Conservation (phyloP, 768 basidiomycete genomes). For the Tricholoma saponaceum region DNA sequence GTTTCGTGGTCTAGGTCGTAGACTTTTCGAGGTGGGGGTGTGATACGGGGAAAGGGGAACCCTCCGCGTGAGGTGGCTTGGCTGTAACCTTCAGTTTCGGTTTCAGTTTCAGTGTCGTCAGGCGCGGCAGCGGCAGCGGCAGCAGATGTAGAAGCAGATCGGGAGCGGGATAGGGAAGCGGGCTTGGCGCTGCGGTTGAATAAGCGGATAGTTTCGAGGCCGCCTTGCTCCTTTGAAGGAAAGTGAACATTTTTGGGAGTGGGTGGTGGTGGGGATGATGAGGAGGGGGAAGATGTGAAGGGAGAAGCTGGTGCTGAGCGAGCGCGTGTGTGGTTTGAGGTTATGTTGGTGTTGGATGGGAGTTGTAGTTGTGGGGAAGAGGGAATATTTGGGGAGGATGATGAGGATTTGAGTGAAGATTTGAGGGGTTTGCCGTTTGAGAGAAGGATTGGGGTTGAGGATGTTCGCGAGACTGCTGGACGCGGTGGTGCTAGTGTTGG, state of each 20-base stretch:
- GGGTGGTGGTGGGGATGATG: too few relatives aligned
- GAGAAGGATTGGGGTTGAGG: slow-evolving; percentile 20
- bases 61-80: slow-evolving; percentile 16
- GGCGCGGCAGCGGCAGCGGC: neutral
- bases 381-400: slow-evolving; percentile 40
- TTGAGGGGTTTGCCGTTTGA: slow-evolving; percentile 86
- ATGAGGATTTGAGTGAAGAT: slow-evolving; percentile 70
- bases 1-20: slow-evolving; percentile 19
- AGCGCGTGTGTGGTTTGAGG: slow-evolving; percentile 25
- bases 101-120: slow-evolving; percentile 47
- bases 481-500: slow-evolving; percentile 10
- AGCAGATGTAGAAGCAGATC: too few relatives aligned
- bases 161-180: slow-evolving; percentile 37
- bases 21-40: slow-evolving; percentile 19
- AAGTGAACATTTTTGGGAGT: slow-evolving; percentile 81
- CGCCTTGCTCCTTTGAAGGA: slow-evolving; percentile 42
- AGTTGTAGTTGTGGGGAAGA: neutral
- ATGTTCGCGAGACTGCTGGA: slow-evolving; percentile 31
- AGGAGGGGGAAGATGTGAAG: slow-evolving; percentile 24
- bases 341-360: too few relatives aligned
- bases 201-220: slow-evolving; percentile 55
- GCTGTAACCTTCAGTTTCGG: slow-evolving; percentile 34
- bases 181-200: slow-evolving; percentile 70
- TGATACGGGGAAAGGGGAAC: neutral
- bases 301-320: slow-evolving; percentile 47